Conservation (phyloP, 139 green algal species). For the Chlamydomonas incerta region DNA sequence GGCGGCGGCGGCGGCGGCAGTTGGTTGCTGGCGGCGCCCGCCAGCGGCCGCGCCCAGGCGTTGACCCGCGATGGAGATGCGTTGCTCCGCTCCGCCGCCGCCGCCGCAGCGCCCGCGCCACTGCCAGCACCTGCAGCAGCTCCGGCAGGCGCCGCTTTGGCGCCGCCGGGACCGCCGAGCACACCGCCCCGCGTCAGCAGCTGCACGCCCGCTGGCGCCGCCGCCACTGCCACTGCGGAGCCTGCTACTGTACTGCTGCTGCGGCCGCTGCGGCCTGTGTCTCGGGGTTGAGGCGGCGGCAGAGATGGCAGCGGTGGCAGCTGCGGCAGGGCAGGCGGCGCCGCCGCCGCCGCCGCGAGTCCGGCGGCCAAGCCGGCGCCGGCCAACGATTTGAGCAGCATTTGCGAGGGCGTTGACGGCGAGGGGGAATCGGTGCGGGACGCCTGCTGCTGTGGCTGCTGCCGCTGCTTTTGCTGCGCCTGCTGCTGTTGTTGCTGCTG, state of each 20-base stretch:
- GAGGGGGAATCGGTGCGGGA: not conserved
- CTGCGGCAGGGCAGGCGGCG: not conserved
- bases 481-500: conserved; percentile 35
- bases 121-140: no score
- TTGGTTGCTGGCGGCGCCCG: not conserved
- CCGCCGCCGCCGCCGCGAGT: no score
- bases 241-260: not conserved
- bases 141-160: not conserved
- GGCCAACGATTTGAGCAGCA: conserved; percentile 4
- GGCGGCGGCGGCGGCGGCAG: not conserved
- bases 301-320: no score
- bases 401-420: not conserved
- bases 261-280: not conserved
- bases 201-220: not conserved
- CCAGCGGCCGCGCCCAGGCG: no score
- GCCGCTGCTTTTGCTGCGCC: not conserved
- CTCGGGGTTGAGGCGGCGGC: no score
- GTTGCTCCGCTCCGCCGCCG: no score
- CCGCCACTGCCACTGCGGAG: no score
- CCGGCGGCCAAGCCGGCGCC: not conserved
- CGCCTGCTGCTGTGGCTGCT: not conserved
- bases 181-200: not conserved
- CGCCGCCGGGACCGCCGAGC: not conserved
- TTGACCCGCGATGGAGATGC: no score
- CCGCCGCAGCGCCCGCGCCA: no score